A percentile compares a stretch with the other conserved stretches of the same genome.
Conservation (phyloP, 768 basidiomycete genomes). For the Boletales sp. region DNA sequence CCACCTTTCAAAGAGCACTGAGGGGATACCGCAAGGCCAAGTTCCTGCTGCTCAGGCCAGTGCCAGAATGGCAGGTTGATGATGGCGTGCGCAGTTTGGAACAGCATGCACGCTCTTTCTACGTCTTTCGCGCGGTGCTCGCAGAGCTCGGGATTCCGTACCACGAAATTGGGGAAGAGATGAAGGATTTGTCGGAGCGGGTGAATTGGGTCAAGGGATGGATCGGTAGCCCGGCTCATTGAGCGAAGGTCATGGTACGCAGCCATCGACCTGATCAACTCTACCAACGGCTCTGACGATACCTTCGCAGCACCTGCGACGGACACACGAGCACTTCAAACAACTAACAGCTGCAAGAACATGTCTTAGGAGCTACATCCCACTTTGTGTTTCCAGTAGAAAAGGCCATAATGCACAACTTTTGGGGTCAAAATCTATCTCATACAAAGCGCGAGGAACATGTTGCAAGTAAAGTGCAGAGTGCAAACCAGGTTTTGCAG, state of each 20-base stretch:
- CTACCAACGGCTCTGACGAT: background rate
- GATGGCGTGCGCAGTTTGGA: slow-evolving; percentile 61
- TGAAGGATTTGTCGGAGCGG: slow-evolving; percentile 34
- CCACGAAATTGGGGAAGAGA: slow-evolving; percentile 43
- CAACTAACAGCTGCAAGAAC: slow-evolving; percentile 4
- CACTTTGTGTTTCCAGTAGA: slow-evolving; percentile 10
- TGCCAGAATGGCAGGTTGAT: slow-evolving; percentile 58
- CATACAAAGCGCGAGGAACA: slow-evolving; percentile 3
- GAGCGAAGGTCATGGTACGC: background rate
- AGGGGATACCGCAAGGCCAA: slow-evolving; percentile 42
- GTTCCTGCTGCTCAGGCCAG: slow-evolving; percentile 53
- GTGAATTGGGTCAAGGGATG: slow-evolving; percentile 19
- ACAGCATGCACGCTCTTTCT: slow-evolving; percentile 38
- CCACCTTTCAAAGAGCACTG: slow-evolving; percentile 41
- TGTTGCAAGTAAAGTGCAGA: slow-evolving; percentile 2
- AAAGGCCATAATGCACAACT: slow-evolving; percentile 28
- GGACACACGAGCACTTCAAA: background rate
- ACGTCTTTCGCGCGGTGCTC: slow-evolving; percentile 39
- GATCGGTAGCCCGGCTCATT: background rate
- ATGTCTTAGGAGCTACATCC: background rate
- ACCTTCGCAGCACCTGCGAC: background rate
- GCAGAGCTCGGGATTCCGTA: slow-evolving; percentile 42
- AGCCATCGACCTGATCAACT: background rate
- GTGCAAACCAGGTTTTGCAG: slow-evolving; percentile 12
- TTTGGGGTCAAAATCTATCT: slow-evolving; percentile 18